Percentiles rank a stretch among this genome's conserved stretches.
These are phyloP conservation scores for Peronospora farinosa DNA, from an alignment of 352 stramenopile genomes.

Conservation along the genomic window DNA sequence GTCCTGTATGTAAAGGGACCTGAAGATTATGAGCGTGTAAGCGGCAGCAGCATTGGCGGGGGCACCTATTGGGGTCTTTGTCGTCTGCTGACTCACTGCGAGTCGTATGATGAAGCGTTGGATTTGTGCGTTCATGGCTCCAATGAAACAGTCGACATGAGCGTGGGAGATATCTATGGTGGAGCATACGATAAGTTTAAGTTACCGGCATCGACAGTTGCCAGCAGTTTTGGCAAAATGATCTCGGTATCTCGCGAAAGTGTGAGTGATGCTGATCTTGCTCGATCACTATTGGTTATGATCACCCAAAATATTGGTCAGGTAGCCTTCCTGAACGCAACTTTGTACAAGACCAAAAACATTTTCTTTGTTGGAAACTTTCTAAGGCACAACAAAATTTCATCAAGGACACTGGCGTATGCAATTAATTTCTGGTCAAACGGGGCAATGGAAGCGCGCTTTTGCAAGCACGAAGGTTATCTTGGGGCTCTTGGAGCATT, in stretches of 20 bases:
- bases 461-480: constrained; percentile 97
- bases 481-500: constrained; percentile 97
- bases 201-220: constrained; percentile 87
- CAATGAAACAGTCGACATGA: constrained; percentile 92
- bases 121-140: constrained; percentile 73
- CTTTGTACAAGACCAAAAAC: constrained; percentile 92
- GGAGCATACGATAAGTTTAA: constrained; percentile 93
- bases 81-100: constrained; percentile 88
- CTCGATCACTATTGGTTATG: constrained; percentile 95
- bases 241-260: constrained; percentile 53
- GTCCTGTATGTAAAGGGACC: constrained; percentile 92
- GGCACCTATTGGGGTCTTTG: constrained; percentile 99
- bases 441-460: constrained; percentile 87
- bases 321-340: constrained; percentile 97
- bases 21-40: constrained; percentile 94
- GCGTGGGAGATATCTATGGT: constrained; percentile 99
- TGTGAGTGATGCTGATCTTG: constrained; percentile 93
- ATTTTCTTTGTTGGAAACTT: constrained; percentile 99
- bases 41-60: constrained; percentile 96
- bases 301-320: constrained; percentile 98
- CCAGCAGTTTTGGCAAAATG: constrained; percentile 95
- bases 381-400: constrained; percentile 96
- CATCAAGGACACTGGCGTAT: constrained; percentile 86
- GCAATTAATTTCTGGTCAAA: constrained; percentile 99
- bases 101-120: constrained; percentile 79